These are phyloP conservation scores for Colletotrichum destructivum DNA, from an alignment of 2,329 filamentous ascomycete genomes.

Conservation along the genomic window DNA sequence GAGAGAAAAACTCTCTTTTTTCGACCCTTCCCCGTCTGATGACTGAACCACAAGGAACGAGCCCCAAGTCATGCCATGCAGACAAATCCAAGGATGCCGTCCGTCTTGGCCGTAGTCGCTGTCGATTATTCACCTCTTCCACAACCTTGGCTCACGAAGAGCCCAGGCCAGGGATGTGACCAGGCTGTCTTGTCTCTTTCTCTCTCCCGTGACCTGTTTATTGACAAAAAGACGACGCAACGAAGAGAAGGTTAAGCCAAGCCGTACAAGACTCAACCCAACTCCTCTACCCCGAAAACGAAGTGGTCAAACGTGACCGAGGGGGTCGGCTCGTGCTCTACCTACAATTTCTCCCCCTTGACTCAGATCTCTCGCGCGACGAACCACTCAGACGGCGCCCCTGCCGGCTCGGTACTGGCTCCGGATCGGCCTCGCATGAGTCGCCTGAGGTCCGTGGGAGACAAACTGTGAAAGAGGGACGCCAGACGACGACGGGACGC, in stretches of 20 bases:
- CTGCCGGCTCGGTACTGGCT: no score
- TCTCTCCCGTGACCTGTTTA: not conserved
- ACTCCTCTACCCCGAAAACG: no score
- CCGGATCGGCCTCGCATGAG: no score
- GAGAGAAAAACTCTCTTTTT: not conserved
- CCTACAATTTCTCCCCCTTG: no score
- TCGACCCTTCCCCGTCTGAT: not conserved
- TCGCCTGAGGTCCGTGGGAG: no score
- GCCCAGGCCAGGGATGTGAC: not conserved
- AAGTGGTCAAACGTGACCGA: no score
- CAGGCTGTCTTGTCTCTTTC: not conserved
- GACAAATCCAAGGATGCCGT: not conserved
- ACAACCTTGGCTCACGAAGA: not conserved
- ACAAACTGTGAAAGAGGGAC: not conserved
- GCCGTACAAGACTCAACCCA: no score
- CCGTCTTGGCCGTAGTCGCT: not conserved
- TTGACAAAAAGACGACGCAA: no score
- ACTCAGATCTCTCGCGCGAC: no score
- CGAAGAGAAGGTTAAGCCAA: no score
- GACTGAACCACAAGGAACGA: not conserved
- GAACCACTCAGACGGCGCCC: no score
- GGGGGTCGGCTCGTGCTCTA: no score
- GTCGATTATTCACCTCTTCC: not conserved
- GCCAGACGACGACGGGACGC: not conserved
- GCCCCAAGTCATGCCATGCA: conserved; percentile 15